These are phyloP conservation scores for Patellifolia procumbens DNA, from an alignment of 179 eudicot genomes.

Conservation along the genomic window DNA sequence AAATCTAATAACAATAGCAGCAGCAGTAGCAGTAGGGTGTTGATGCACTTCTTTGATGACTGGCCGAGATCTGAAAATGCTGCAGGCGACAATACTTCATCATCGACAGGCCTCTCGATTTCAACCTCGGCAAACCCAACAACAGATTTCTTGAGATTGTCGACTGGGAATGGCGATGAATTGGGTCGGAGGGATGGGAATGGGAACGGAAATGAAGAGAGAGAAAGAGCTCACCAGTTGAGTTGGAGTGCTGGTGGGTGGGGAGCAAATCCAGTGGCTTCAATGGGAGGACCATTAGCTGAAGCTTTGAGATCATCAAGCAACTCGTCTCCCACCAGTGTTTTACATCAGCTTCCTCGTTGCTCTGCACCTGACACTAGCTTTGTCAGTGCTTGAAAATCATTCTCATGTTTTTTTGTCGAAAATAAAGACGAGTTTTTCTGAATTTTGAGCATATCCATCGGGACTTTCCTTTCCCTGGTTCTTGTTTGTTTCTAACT, in stretches of 20 bases:
- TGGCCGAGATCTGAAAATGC: conserved; percentile 52
- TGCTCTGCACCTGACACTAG: conserved; percentile 46
- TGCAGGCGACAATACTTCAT: conserved; percentile 16
- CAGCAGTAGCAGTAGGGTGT: conserved; percentile 40
- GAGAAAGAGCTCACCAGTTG: conserved; percentile 28
- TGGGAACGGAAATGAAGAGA: conserved; percentile 28
- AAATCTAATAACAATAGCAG: conserved; percentile 33
- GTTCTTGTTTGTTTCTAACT: background rate
- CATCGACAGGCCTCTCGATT: conserved; percentile 53
- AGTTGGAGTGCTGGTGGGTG: conserved; percentile 46
- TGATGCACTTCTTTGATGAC: conserved; percentile 71
- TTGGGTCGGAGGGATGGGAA: conserved; percentile 17
- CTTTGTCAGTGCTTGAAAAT: conserved; percentile 46
- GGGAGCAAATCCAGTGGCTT: conserved; percentile 43
- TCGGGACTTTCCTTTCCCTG: background rate
- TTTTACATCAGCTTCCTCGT: conserved; percentile 50
- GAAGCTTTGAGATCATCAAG: conserved; percentile 76
- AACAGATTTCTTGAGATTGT: conserved; percentile 65
- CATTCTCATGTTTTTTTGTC: background rate
- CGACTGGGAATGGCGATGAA: conserved; percentile 51
- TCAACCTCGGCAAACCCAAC: conserved; percentile 48
- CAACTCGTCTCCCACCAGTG: conserved; percentile 57
- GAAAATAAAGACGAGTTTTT: conserved; percentile 15
- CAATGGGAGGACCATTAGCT: conserved; percentile 86
- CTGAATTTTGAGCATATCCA: background rate